Conservation (phyloP, 805 yeast species). For the Millerozyma acaciae region DNA sequence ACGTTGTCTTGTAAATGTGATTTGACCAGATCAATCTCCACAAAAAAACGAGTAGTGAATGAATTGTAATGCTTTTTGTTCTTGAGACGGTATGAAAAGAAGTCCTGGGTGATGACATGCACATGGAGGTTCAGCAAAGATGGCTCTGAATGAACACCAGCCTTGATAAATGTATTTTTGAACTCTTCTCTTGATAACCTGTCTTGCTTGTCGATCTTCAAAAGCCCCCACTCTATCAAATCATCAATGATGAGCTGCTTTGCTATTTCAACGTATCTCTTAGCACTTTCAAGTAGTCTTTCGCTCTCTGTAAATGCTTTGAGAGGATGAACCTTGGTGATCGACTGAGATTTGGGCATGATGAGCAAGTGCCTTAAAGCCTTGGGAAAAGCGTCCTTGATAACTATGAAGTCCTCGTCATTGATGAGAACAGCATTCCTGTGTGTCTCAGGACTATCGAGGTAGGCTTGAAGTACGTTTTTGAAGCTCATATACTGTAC, state of each 20-base stretch:
- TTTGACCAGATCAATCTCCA: conserved; percentile 43
- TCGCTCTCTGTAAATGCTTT: conserved; percentile 38
- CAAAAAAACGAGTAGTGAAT: conserved; percentile 63
- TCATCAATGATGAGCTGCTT: conserved; percentile 26
- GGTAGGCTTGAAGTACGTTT: conserved; percentile 45
- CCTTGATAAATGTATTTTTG: conserved; percentile 32
- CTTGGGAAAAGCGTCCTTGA: conserved; percentile 63
- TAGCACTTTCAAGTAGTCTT: conserved; percentile 23
- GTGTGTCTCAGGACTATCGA: conserved; percentile 42
- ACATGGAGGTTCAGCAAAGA: conserved; percentile 67
- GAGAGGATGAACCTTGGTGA: conserved; percentile 50
- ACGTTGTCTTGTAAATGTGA: conserved; percentile 14
- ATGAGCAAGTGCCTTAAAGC: conserved; percentile 57
- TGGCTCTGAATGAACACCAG: conserved; percentile 71
- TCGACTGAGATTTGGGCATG: conserved; percentile 45
- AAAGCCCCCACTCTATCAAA: conserved; percentile 17
- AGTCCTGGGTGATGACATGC: conserved; percentile 68
- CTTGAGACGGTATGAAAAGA: conserved; percentile 51
- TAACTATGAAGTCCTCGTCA: conserved; percentile 53
- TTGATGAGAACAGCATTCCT: conserved; percentile 38
- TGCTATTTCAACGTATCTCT: conserved; percentile 35
- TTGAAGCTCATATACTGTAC: conserved; percentile 41
- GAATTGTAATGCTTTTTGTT: conserved; percentile 66
- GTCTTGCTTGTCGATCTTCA: conserved; percentile 10
- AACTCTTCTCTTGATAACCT: conserved; percentile 13